Percentiles rank a stretch among this genome's conserved stretches.
Conservation (phyloP, 208 protist genomes). For the Trypanosoma melophagium region DNA sequence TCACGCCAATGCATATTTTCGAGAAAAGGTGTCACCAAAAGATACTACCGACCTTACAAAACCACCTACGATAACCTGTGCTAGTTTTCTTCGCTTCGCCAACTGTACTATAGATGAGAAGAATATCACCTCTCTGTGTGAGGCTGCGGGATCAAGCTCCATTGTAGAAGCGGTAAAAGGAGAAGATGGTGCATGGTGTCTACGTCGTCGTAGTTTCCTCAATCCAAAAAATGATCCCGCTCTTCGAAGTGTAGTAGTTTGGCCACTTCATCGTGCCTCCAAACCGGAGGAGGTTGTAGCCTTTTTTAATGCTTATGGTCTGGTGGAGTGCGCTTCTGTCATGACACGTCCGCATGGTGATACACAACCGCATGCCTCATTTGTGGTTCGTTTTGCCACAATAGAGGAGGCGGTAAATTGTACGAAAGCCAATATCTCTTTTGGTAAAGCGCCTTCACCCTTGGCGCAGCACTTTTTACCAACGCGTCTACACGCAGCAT, state of each 20-base stretch:
- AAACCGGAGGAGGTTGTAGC: conserved; percentile 25
- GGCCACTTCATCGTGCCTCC: conserved; percentile 28
- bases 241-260: conserved; percentile 33
- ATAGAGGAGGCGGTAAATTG: conserved; percentile 15
- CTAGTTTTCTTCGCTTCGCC: conserved; percentile 30
- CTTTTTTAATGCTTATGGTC: conserved; percentile 28
- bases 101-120: conserved; percentile 23
- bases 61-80: conserved; percentile 27
- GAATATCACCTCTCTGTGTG: conserved; percentile 17
- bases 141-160: conserved; percentile 17
- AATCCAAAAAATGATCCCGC: conserved; percentile 28
- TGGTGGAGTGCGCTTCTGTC: conserved; percentile 8
- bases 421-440: conserved; percentile 9
- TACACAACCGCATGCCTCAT: conserved; percentile 13
- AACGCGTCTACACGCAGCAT: conserved; percentile 18
- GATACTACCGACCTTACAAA: conserved; percentile 3
- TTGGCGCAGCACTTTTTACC: conserved; percentile 38
- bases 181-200: conserved; percentile 17
- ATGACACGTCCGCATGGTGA: conserved; percentile 10
- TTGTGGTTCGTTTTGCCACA: conserved; percentile 26
- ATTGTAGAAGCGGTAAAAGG: conserved; percentile 19
- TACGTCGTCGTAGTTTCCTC: conserved; percentile 32
- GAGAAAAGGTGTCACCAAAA: conserved; percentile 33
- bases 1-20: conserved; percentile 32
- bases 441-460: conserved; percentile 21